Conservation (phyloP, 352 stramenopile species). For the Globisporangium canariense region DNA sequence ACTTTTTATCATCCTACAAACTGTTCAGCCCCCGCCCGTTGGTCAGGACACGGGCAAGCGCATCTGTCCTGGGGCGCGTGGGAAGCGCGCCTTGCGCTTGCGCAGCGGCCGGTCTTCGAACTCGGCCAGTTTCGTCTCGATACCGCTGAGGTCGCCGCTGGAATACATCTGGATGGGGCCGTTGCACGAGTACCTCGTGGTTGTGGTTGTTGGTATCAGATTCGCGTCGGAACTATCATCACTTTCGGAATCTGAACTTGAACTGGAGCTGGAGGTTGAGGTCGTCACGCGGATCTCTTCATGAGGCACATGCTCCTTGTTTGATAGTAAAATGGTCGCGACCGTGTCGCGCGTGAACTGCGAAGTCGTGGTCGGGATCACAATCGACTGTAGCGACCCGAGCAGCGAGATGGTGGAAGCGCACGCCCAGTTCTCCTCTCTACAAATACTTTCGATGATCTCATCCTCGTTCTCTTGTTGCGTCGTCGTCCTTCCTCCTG, state of each 20-base stretch:
- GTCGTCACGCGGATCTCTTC: constrained; percentile 6
- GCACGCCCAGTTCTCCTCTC: constrained; percentile 17
- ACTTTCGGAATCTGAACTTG: not conserved
- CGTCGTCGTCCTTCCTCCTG: not conserved
- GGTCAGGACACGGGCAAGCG: constrained; percentile 3
- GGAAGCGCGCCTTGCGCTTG: constrained; percentile 9
- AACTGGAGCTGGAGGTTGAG: not conserved
- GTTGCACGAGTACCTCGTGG: constrained; percentile 18
- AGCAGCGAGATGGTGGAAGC: constrained; percentile 13
- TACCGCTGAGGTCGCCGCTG: constrained; percentile 13
- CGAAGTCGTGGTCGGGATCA: constrained; percentile 18
- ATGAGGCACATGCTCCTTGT: not conserved
- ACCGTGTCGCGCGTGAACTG: constrained; percentile 24
- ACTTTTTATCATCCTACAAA: too few relatives aligned
- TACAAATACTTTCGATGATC: constrained; percentile 17
- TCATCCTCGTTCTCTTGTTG: not conserved
- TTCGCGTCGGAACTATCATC: not conserved
- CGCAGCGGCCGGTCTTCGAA: constrained; percentile 13
- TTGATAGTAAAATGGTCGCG: constrained; percentile 17
- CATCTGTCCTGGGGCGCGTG: constrained; percentile 4
- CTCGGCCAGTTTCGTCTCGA: constrained; percentile 4
- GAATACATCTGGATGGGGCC: constrained; percentile 23
- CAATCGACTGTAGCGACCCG: constrained; percentile 6
- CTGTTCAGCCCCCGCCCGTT: too few relatives aligned
- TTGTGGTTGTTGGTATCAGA: not conserved